Evolutionary conservation across 2,329 filamentous ascomycete species (phyloP).

Genomic region (Trichoderma koningiopsis): DNA sequence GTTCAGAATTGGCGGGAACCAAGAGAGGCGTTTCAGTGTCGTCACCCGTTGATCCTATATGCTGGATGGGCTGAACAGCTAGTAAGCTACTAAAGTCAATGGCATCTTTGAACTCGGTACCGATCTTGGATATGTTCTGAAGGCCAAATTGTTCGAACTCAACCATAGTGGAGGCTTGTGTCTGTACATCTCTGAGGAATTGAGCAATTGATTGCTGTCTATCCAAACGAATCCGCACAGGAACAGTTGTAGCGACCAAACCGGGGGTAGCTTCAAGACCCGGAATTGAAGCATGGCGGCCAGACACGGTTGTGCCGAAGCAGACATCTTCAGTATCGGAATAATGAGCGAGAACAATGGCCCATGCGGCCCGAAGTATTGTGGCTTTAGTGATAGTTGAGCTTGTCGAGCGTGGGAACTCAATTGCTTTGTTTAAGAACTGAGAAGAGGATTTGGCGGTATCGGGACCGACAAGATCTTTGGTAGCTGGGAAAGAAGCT

Average conservation of each 20-base stretch:
- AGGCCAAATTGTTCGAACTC: constrained; percentile 35
- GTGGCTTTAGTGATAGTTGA: constrained; percentile 26
- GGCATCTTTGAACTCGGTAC: constrained; percentile 21
- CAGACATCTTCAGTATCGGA: constrained; percentile 26
- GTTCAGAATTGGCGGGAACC: neutral
- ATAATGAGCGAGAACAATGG: constrained; percentile 27
- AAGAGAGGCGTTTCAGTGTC: neutral
- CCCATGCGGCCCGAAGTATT: constrained; percentile 31
- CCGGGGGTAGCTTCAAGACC: constrained; percentile 18
- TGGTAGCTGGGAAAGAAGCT: constrained; percentile 25
- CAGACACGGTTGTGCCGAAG: constrained; percentile 31
- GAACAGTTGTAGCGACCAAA: constrained; percentile 12
- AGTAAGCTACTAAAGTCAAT: constrained; percentile 21
- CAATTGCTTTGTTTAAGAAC: neutral
- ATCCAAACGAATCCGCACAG: constrained; percentile 16
- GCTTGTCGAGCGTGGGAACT: neutral
- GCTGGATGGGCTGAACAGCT: constrained; percentile 21
- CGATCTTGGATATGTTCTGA: constrained; percentile 33
- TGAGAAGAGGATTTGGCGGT: neutral
- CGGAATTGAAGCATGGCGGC: constrained; percentile 22
- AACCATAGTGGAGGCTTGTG: constrained; percentile 31
- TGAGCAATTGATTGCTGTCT: neutral
- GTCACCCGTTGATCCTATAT: constrained; percentile 1
- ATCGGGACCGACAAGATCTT: neutral
- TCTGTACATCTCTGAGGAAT: constrained; percentile 31